Evolutionary conservation across 805 yeast species (phyloP).

Genomic region (Metschnikowia shivogae): DNA sequence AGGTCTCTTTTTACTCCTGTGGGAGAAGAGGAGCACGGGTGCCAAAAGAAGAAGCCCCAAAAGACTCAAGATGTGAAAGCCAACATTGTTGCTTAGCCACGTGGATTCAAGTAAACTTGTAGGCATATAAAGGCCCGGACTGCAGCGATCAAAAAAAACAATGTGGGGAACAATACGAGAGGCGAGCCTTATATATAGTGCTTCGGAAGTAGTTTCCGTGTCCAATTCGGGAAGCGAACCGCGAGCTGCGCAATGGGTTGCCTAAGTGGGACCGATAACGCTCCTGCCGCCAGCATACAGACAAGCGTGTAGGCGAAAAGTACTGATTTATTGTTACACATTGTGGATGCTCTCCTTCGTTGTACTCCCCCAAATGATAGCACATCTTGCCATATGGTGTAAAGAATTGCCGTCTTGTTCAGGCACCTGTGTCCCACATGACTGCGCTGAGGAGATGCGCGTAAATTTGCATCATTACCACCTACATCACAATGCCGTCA

Average conservation of each 20-base stretch:
- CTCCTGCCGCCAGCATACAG: background rate
- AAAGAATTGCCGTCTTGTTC: too few species aligned
- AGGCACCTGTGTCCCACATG: too few species aligned
- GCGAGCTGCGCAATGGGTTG: conserved; percentile 1
- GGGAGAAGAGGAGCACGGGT: background rate
- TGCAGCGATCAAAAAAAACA: background rate
- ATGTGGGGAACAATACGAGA: background rate
- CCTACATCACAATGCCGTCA: background rate
- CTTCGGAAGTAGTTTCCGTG: background rate
- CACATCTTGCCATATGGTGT: too few species aligned
- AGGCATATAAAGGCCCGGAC: background rate
- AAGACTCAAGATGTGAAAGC: background rate
- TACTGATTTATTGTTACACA: too few species aligned
- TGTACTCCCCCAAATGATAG: too few species aligned
- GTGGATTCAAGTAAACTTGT: background rate
- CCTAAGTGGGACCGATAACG: conserved; percentile 1
- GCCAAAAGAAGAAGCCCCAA: conserved; percentile 1
- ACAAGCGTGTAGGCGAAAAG: too few species aligned
- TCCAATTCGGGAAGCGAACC: background rate
- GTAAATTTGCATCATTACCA: background rate
- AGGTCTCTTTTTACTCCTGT: background rate
- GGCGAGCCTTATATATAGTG: background rate
- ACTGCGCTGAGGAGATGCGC: conserved; percentile 1
- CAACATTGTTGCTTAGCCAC: conserved; percentile 1
- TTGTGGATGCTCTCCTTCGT: too few species aligned